phyloP scores from a whole-genome alignment of 2,329 filamentous ascomycete species.

The Orbilia blumenaviensis region DNA sequence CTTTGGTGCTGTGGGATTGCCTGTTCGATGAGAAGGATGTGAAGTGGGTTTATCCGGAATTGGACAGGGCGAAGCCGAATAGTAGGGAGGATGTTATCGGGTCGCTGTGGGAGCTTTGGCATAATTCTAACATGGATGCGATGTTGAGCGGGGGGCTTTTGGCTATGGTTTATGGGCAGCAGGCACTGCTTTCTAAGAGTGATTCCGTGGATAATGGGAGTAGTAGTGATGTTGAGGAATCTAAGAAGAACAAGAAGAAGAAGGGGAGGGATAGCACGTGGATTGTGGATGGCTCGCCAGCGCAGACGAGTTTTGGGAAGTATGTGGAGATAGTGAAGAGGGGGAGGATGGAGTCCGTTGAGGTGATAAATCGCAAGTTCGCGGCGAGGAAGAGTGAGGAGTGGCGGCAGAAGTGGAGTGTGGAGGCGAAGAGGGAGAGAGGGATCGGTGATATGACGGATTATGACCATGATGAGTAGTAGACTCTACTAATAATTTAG shows the following conservation, averaged over 20 bases:
- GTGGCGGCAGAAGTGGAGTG: constrained; percentile 59
- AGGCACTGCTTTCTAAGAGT: constrained; percentile 54
- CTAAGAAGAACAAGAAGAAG: background rate
- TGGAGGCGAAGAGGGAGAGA: constrained; percentile 51
- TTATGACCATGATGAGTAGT: constrained; percentile 35
- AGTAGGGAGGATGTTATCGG: constrained; percentile 71
- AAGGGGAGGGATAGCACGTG: constrained; percentile 39
- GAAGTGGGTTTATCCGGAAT: constrained; percentile 81
- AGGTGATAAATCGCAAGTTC: constrained; percentile 72
- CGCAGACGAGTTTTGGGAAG: constrained; percentile 66
- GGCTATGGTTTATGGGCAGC: constrained; percentile 67
- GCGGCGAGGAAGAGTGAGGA: constrained; percentile 65
- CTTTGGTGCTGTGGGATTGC: constrained; percentile 95
- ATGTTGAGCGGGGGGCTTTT: constrained; percentile 79
- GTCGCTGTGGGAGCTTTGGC: constrained; percentile 83
- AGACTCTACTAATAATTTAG: too few species aligned
- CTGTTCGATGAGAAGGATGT: constrained; percentile 76
- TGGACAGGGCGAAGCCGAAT: constrained; percentile 68
- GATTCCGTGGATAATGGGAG: constrained; percentile 55
- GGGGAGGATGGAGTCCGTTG: constrained; percentile 68
- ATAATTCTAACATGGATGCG: constrained; percentile 87
- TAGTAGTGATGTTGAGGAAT: background rate
- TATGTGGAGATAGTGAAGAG: constrained; percentile 70
- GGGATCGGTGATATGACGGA: constrained; percentile 45
- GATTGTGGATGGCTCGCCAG: constrained; percentile 70